These are phyloP conservation scores for Stentor coeruleus DNA, from an alignment of 73 alveolate species.

Conservation along the genomic window DNA sequence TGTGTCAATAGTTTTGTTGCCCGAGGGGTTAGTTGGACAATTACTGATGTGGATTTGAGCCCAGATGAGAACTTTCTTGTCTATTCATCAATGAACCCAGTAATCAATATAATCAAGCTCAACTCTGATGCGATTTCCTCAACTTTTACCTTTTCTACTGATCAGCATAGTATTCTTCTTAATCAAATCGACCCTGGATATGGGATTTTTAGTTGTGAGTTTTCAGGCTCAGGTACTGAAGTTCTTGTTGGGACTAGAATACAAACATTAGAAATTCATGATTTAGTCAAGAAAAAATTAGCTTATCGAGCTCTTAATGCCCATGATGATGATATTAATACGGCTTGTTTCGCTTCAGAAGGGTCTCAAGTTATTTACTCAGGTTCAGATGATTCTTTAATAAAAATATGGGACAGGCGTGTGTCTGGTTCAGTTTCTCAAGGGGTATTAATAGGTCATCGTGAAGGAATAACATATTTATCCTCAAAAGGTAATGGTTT, in stretches of 20 bases:
- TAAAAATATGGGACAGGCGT: slow-evolving; percentile 75
- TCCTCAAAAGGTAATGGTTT: slow-evolving; percentile 63
- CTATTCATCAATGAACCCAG: neutral
- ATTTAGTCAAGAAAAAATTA: slow-evolving; percentile 38
- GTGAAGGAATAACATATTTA: slow-evolving; percentile 71
- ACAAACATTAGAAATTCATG: slow-evolving; percentile 44
- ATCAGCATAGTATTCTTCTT: neutral
- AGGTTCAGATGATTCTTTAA: slow-evolving; percentile 70
- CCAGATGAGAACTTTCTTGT: neutral
- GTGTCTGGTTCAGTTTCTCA: slow-evolving; percentile 35
- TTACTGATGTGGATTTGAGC: slow-evolving; percentile 15
- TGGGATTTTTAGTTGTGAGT: slow-evolving; percentile 55
- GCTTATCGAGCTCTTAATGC: slow-evolving; percentile 37
- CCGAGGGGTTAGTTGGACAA: neutral
- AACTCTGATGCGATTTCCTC: neutral
- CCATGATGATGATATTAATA: slow-evolving; percentile 72
- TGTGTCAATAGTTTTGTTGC: neutral
- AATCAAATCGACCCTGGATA: slow-evolving; percentile 15
- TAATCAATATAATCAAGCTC: too few species aligned
- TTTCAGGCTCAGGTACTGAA: slow-evolving; percentile 63
- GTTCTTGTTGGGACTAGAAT: slow-evolving; percentile 54
- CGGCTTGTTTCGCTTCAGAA: slow-evolving; percentile 63
- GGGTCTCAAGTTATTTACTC: slow-evolving; percentile 63
- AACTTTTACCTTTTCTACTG: too few species aligned
- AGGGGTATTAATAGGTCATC: slow-evolving; percentile 74